Conservation (phyloP, 2,329 filamentous ascomycete genomes). For the Xylariaceae sp. region DNA sequence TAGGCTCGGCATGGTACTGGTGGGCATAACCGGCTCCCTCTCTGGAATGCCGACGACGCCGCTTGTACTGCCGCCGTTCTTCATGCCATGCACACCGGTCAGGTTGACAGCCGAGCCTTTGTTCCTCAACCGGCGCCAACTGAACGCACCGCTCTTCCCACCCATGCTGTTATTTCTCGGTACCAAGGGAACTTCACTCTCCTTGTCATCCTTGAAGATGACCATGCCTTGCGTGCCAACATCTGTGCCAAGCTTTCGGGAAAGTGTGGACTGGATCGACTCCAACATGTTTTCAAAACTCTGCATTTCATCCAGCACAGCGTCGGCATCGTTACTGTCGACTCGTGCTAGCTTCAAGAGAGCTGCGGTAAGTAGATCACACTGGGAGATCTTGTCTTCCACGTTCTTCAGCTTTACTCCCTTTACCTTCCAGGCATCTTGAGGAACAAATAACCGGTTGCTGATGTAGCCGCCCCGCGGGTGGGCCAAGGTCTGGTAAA, state of each 20-base stretch:
- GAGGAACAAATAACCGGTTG: constrained; percentile 83
- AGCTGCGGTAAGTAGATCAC: constrained; percentile 84
- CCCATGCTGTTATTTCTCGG: constrained; percentile 57
- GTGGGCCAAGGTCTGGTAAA: constrained; percentile 89
- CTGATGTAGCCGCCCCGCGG: constrained; percentile 89
- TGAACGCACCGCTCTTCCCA: constrained; percentile 74
- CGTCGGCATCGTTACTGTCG: constrained; percentile 85
- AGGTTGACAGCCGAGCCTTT: constrained; percentile 74
- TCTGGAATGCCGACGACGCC: constrained; percentile 31
- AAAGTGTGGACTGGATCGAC: constrained; percentile 69
- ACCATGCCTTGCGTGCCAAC: constrained; percentile 69
- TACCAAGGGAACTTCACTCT: constrained; percentile 36
- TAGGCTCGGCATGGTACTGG: constrained; percentile 64
- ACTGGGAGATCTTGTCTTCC: constrained; percentile 90
- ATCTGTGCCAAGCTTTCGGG: constrained; percentile 86
- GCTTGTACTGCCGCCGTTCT: constrained; percentile 32
- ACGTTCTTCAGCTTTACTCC: constrained; percentile 86
- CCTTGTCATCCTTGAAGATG: constrained; percentile 40
- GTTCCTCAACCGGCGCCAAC: constrained; percentile 82
- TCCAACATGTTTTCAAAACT: constrained; percentile 79
- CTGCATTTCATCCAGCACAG: constrained; percentile 91
- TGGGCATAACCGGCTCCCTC: constrained; percentile 51
- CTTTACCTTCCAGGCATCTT: constrained; percentile 90
- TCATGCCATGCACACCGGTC: constrained; percentile 46
- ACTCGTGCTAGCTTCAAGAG: constrained; percentile 77